Base-by-base conservation (phyloP, 1,284 basidiomycete species). In the Malassezia restricta region DNA sequence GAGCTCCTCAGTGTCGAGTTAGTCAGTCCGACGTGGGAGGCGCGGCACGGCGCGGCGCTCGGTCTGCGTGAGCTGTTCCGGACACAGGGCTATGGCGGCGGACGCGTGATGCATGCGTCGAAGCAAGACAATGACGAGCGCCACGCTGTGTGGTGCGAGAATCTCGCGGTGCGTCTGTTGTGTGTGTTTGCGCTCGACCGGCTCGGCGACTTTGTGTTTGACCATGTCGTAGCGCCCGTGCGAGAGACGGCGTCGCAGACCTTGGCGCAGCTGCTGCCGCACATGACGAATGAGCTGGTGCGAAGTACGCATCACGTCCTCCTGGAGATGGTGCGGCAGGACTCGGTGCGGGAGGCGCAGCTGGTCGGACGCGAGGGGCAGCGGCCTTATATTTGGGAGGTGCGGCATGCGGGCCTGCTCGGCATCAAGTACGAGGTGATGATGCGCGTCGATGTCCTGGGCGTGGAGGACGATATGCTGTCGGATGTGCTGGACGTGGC, bases 341-440 rank as follows among this genome's bases (percentile, higher is more conserved):
- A 86, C 54, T 86, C 76, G 60, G 30, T 47, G 17, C 33, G 38
- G 8, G 41, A 15, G 28, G 40, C 27, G 3, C 24, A 28, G 32
- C 27, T 43, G 9, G 37, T 33, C 3, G 39, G 30, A 33, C 20
- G 29, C 15, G 29, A 11, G 3, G 31, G 41, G 38, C 35, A 31
- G 37, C 64, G 68, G 35, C 75, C 73, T 40, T 89, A 94, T 74
- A 82, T 91, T 5, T 99, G 94, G 94, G 89, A 98, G 75, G 86
- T 98, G 45, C 80, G 94, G 44, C 94, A 99, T 76, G 92, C 94
- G 3, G 94, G 94, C 30, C 76, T 99, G 49, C 79, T 98, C 3
- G 94, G 94, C 0, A 82, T 99, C 74, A 95, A 94, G 76, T 98
- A 98, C 73, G 87, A 96, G 74, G 90, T 98, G 29, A 90, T 91